Conservation (phyloP, 2,329 filamentous ascomycete genomes). For the Coniochaeta sp. region DNA sequence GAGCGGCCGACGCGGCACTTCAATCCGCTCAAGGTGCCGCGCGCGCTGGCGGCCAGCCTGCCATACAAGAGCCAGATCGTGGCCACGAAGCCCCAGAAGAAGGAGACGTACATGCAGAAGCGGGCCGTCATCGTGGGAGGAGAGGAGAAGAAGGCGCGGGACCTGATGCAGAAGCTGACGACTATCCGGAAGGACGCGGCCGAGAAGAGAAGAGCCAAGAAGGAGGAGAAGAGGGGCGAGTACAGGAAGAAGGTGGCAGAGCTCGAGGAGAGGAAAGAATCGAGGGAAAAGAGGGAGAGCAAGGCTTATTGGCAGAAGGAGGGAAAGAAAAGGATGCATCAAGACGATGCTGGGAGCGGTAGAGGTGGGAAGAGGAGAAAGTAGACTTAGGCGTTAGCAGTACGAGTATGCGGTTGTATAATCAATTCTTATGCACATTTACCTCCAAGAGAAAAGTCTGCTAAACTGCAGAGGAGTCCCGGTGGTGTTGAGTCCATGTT, state of each 20-base stretch:
- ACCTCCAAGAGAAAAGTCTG: background rate
- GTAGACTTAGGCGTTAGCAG: too few relatives aligned
- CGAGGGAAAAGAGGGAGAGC: conserved; percentile 85
- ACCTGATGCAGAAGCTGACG: conserved; percentile 87
- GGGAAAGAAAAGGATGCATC: conserved; percentile 59
- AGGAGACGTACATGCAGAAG: conserved; percentile 87
- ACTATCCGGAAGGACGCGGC: conserved; percentile 86
- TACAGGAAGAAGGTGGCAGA: conserved; percentile 80
- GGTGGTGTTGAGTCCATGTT: too few relatives aligned
- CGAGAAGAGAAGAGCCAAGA: conserved; percentile 73
- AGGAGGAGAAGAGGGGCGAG: conserved; percentile 76
- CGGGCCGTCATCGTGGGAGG: conserved; percentile 79
- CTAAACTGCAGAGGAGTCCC: too few relatives aligned
- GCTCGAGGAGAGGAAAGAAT: conserved; percentile 75
- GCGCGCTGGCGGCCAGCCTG: conserved; percentile 71
- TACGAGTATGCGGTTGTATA: background rate
- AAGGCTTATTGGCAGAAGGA: conserved; percentile 91
- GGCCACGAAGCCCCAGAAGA: conserved; percentile 70
- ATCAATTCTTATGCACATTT: background rate
- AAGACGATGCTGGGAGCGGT: conserved; percentile 29
- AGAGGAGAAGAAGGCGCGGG: conserved; percentile 83
- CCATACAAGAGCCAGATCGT: conserved; percentile 91
- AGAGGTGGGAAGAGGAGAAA: conserved; percentile 30
- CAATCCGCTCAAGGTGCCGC: conserved; percentile 71
- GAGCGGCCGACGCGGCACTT: conserved; percentile 66